phyloP scores from a whole-genome alignment of 2,329 filamentous ascomycete genomes.

The Fusarium praegraminearum region DNA sequence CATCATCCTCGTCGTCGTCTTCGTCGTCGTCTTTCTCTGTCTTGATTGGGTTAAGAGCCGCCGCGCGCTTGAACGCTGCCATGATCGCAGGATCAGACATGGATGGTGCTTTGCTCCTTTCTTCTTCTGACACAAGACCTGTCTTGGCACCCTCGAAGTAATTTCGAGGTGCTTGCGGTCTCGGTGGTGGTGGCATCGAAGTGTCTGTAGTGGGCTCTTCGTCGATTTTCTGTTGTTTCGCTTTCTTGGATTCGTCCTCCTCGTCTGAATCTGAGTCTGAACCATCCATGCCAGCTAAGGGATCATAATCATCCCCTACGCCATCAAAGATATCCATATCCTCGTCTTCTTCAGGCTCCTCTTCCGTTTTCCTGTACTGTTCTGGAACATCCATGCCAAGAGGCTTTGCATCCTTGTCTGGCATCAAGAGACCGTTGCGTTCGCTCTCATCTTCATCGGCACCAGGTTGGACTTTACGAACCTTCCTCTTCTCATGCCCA shows the following conservation, averaged over 20 bases:
- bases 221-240: constrained; percentile 36
- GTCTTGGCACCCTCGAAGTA: constrained; percentile 73
- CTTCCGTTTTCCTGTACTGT: constrained; percentile 61
- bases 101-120: constrained; percentile 64
- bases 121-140: constrained; percentile 65
- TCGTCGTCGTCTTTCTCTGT: constrained; percentile 49
- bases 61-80: constrained; percentile 87
- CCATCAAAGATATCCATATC: constrained; percentile 75
- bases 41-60: constrained; percentile 67
- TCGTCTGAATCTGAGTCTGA: constrained; percentile 61
- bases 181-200: constrained; percentile 62
- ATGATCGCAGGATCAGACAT: constrained; percentile 82
- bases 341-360: constrained; percentile 62
- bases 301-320: constrained; percentile 75
- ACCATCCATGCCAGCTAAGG: constrained; percentile 68
- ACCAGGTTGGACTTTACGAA: constrained; percentile 64
- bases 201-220: constrained; percentile 41
- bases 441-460: constrained; percentile 54
- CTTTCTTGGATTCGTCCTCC: constrained; percentile 52
- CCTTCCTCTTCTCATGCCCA: constrained; percentile 74
- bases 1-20: constrained; percentile 46
- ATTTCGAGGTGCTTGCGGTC: constrained; percentile 60
- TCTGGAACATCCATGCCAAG: constrained; percentile 76
- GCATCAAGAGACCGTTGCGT: constrained; percentile 61
- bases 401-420: constrained; percentile 67